phyloP scores from a whole-genome alignment of 805 yeast genomes.

The Hanseniaspora valbyensis region DNA sequence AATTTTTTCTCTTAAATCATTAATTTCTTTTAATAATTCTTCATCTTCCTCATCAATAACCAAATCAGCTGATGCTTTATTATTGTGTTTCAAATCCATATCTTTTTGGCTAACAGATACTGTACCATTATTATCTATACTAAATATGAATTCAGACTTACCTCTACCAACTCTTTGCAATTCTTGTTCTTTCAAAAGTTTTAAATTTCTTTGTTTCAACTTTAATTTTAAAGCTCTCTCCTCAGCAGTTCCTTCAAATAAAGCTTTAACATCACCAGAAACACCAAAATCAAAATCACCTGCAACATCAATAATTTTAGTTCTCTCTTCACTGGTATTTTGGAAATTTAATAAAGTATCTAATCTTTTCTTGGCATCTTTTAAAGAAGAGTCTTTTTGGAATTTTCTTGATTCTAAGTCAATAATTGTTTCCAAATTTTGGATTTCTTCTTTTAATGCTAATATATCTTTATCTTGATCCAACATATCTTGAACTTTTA shows the following conservation, averaged over 20 bases:
- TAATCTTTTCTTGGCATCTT: conserved; percentile 60
- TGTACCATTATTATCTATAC: conserved; percentile 64
- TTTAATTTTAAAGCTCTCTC: conserved; percentile 83
- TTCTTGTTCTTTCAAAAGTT: conserved; percentile 52
- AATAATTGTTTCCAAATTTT: neutral
- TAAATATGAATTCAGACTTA: conserved; percentile 62
- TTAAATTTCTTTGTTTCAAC: conserved; percentile 65
- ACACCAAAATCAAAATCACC: conserved; percentile 65
- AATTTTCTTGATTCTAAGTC: neutral
- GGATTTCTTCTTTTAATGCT: conserved; percentile 28
- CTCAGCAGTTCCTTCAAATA: conserved; percentile 62
- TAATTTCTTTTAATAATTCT: conserved; percentile 26
- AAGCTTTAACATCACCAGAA: conserved; percentile 42
- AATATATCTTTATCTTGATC: conserved; percentile 36
- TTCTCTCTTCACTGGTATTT: conserved; percentile 77
- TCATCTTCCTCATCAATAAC: conserved; percentile 30
- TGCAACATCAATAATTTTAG: conserved; percentile 84
- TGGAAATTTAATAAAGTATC: conserved; percentile 71
- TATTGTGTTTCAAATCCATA: conserved; percentile 20
- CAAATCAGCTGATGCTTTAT: conserved; percentile 27
- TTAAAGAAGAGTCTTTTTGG: conserved; percentile 41
- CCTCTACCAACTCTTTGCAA: conserved; percentile 60
- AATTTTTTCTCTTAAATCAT: conserved; percentile 26
- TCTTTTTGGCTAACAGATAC: conserved; percentile 48
- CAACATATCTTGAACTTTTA: conserved; percentile 25